These are phyloP conservation scores for Zalerion maritima DNA, from an alignment of 495 filamentous ascomycete genomes.

Conservation along the genomic window DNA sequence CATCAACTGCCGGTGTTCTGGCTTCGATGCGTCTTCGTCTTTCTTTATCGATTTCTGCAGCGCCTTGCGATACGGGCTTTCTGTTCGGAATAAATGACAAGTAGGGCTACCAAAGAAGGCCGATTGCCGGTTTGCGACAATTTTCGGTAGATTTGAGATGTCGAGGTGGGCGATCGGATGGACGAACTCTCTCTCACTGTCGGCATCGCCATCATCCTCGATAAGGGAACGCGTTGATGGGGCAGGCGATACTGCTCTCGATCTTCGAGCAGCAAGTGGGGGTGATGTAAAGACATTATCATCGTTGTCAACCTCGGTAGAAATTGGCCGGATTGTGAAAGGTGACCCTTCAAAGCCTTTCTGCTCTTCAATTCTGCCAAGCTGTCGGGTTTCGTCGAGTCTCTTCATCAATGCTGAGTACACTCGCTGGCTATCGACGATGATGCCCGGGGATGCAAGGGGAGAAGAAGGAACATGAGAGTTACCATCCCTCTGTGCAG, in stretches of 20 bases:
- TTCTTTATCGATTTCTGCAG: conserved; percentile 27
- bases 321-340: conserved; percentile 20
- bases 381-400: conserved; percentile 28
- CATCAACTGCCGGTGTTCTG: too few relatives aligned
- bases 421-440: conserved; percentile 48
- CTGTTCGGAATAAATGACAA: conserved; percentile 32
- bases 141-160: conserved; percentile 5
- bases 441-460: conserved; percentile 10
- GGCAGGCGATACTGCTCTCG: not conserved
- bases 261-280: not conserved
- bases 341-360: conserved; percentile 20
- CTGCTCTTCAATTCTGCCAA: conserved; percentile 16
- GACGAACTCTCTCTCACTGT: conserved; percentile 1
- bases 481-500: conserved; percentile 32
- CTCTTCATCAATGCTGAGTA: conserved; percentile 63
- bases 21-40: conserved; percentile 9
- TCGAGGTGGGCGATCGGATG: conserved; percentile 1
- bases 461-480: conserved; percentile 11
- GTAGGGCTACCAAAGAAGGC: conserved; percentile 29
- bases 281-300: conserved; percentile 5
- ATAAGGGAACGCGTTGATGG: conserved; percentile 1
- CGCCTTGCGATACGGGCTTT: conserved; percentile 41
- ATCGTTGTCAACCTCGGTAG: conserved; percentile 1
- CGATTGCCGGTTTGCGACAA: conserved; percentile 14
- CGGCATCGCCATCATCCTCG: not conserved